These are phyloP conservation scores for Aspergillus ochraceoroseus DNA, from an alignment of 2,329 filamentous ascomycete genomes.

Conservation along the genomic window DNA sequence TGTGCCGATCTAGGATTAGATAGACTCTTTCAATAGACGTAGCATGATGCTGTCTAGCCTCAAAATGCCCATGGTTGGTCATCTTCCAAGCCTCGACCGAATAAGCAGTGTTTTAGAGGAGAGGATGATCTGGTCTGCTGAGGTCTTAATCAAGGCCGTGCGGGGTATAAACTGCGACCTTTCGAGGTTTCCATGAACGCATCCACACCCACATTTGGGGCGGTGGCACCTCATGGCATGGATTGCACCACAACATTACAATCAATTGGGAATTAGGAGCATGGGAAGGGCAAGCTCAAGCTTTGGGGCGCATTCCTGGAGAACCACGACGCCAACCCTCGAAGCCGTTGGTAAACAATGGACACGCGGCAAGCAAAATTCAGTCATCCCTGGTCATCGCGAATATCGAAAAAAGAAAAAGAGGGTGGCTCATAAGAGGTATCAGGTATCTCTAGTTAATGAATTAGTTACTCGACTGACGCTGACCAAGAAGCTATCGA, in stretches of 20 bases:
- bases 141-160: slow-evolving; percentile 1
- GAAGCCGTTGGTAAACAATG: slow-evolving; percentile 1
- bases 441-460: no score
- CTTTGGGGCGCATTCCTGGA: slow-evolving; percentile 9
- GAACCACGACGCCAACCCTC: not conserved
- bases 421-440: not conserved
- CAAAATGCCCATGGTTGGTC: slow-evolving; percentile 6
- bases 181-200: slow-evolving; percentile 5
- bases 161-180: slow-evolving; percentile 6
- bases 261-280: no score
- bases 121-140: slow-evolving; percentile 20
- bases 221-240: no score
- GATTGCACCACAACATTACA: no score
- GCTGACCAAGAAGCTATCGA: no score
- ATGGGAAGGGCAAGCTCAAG: slow-evolving; percentile 1
- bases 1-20: no score
- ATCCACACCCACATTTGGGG: slow-evolving; percentile 3
- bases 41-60: no score
- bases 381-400: slow-evolving; percentile 6
- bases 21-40: not conserved
- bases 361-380: not conserved
- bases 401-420: no score
- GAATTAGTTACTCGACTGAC: no score
- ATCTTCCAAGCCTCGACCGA: slow-evolving; percentile 1
- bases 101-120: slow-evolving; percentile 8